phyloP scores from a whole-genome alignment of 2,329 filamentous ascomycete species.

The Talaromyces marneffei region DNA sequence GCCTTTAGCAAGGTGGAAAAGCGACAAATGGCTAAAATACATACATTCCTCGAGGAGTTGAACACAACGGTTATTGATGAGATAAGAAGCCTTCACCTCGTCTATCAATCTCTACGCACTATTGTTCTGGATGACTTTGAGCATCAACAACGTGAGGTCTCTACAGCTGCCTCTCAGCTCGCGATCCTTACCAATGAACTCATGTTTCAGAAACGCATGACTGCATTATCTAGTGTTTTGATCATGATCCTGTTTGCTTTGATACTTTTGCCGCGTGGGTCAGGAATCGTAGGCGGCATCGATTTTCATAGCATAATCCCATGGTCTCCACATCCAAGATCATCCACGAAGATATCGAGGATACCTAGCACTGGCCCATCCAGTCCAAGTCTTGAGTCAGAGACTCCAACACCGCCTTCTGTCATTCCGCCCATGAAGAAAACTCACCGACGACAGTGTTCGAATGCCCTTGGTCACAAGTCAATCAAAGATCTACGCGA shows the following conservation, averaged over 20 bases:
- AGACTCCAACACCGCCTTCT: background rate
- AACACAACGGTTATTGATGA: constrained; percentile 83
- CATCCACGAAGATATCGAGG: constrained; percentile 23
- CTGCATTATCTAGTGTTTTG: constrained; percentile 82
- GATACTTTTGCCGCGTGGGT: constrained; percentile 64
- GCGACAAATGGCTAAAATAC: constrained; percentile 76
- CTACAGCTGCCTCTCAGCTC: constrained; percentile 65
- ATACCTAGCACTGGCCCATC: constrained; percentile 1
- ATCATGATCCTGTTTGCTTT: constrained; percentile 80
- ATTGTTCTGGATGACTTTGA: constrained; percentile 87
- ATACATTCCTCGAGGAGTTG: constrained; percentile 73
- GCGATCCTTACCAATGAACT: constrained; percentile 92
- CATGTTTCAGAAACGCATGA: constrained; percentile 77
- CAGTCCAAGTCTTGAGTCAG: constrained; percentile 7
- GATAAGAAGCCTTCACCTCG: constrained; percentile 66
- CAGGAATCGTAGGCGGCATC: constrained; percentile 32
- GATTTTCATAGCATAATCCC: constrained; percentile 44
- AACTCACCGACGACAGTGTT: background rate
- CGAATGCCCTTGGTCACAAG: constrained; percentile 5
- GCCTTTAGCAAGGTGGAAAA: constrained; percentile 82
- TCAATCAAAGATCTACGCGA: constrained; percentile 5
- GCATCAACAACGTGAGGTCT: constrained; percentile 74
- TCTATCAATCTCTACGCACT: constrained; percentile 95
- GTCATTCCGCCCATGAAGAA: background rate
- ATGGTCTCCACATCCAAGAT: constrained; percentile 40